Conservation (phyloP, 371 early-diverging fungal species). For the Saksenaea oblongispora region DNA sequence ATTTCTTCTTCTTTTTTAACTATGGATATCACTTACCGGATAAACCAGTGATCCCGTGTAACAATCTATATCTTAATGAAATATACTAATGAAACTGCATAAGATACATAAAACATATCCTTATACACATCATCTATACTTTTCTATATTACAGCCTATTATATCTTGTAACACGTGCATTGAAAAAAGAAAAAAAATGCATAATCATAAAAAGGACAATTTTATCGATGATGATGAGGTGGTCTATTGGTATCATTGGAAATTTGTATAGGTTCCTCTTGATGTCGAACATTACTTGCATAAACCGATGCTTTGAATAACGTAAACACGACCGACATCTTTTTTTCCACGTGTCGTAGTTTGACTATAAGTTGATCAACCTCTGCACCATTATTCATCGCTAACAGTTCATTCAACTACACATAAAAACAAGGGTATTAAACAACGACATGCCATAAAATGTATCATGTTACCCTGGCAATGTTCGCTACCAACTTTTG, state of each 20-base stretch:
- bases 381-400: conserved; percentile 39
- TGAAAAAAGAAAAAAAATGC: no score
- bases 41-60: no score
- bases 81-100: no score
- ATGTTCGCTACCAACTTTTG: conserved; percentile 35
- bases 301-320: conserved; percentile 52
- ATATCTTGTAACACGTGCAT: no score
- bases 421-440: not conserved
- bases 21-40: no score
- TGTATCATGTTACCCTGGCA: conserved; percentile 23
- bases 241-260: conserved; percentile 33
- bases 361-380: conserved; percentile 40
- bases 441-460: not conserved
- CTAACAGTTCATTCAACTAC: conserved; percentile 43
- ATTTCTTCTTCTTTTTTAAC: no score
- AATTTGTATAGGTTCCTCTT: not conserved
- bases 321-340: conserved; percentile 47
- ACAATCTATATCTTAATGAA: no score
- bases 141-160: no score
- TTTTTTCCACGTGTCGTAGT: conserved; percentile 46
- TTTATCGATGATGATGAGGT: not conserved
- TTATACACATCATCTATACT: no score
- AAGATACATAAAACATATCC: no score
- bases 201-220: no score
- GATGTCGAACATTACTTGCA: conserved; percentile 19